These are phyloP conservation scores for Lathyrus oleraceus DNA, from an alignment of 306 rosid species.

Conservation along the genomic window DNA sequence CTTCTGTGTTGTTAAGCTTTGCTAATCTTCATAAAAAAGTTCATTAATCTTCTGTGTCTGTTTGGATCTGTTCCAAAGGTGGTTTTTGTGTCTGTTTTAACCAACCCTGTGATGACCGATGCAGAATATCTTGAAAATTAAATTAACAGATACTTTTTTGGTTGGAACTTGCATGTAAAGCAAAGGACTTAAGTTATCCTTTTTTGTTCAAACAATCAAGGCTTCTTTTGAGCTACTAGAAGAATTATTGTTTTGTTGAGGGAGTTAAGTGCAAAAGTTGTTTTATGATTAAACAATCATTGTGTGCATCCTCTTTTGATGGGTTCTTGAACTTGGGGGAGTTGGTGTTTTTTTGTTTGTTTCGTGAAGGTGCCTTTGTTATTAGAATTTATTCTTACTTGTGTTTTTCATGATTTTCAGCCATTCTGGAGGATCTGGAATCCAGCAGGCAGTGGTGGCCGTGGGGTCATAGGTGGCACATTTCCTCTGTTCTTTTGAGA, in stretches of 20 bases:
- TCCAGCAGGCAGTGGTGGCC: constrained; percentile 96
- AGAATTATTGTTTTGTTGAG: background rate
- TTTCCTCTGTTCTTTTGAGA: constrained; percentile 28
- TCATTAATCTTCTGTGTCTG: background rate
- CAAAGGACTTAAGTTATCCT: background rate
- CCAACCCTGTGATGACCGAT: background rate
- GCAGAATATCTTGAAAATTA: background rate
- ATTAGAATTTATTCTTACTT: constrained; percentile 33
- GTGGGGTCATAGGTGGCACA: constrained; percentile 87
- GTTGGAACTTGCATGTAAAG: background rate
- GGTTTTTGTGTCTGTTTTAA: background rate
- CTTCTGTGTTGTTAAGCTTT: background rate
- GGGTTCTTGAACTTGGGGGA: background rate
- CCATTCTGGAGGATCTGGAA: constrained; percentile 99
- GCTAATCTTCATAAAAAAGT: background rate
- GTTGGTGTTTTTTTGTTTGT: constrained; percentile 8
- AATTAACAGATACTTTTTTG: constrained; percentile 9
- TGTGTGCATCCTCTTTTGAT: constrained; percentile 6
- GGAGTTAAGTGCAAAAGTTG: background rate
- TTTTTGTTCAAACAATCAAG: constrained; percentile 15
- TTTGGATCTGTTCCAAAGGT: constrained; percentile 2
- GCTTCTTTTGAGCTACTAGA: constrained; percentile 21
- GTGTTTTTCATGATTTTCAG: constrained; percentile 50
- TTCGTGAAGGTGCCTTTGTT: constrained; percentile 22
- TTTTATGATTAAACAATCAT: constrained; percentile 23